These are phyloP conservation scores for Psophocarpus tetragonolobus DNA, from an alignment of 306 rosid species.

Conservation along the genomic window DNA sequence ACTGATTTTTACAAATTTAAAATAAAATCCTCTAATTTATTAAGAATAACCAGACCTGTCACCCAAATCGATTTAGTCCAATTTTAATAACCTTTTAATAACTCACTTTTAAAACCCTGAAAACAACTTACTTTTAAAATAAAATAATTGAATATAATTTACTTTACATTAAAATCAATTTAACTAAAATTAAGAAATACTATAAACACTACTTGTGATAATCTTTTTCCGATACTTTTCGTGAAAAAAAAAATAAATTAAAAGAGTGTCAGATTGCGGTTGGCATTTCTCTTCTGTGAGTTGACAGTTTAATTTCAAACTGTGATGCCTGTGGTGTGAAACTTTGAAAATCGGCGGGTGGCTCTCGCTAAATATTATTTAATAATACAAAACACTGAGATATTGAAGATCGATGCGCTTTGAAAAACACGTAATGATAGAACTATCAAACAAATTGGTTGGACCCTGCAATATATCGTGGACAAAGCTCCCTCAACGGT, in stretches of 20 bases:
- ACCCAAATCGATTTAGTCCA: no score
- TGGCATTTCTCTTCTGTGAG: no score
- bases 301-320: neutral
- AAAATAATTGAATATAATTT: neutral
- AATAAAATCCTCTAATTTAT: no score
- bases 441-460: neutral
- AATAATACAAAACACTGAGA: neutral
- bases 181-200: neutral
- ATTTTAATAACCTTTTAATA: no score
- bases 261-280: no score
- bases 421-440: neutral
- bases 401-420: neutral
- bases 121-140: neutral
- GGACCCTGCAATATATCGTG: neutral
- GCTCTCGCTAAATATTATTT: neutral
- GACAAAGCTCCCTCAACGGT: slow-evolving; percentile 7
- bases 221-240: no score
- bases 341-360: neutral
- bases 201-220: no score
- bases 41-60: no score
- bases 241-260: no score
- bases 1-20: no score
- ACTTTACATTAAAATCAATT: neutral
- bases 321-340: neutral
- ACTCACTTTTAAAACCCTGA: no score